A percentile compares a stretch with the other conserved stretches of the same genome.
These are phyloP conservation scores for Erodium texanum DNA, from an alignment of 441 rosid genomes.

Conservation along the genomic window DNA sequence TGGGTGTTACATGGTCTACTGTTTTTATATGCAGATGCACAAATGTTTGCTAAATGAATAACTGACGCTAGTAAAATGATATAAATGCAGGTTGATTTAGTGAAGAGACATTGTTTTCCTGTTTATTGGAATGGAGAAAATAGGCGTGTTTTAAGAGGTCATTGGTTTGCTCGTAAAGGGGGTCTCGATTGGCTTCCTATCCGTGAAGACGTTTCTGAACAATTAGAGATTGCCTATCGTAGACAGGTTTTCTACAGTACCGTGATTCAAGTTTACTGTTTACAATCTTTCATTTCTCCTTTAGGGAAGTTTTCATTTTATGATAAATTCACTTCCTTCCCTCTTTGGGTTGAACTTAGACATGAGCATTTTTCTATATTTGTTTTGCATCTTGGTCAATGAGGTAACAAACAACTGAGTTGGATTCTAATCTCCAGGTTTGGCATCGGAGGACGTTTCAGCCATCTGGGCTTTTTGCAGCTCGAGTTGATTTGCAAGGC, in stretches of 20 bases:
- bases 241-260: slow-evolving; percentile 42
- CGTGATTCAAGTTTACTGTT: slow-evolving; percentile 1
- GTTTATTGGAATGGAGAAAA: slow-evolving; percentile 98
- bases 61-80: slow-evolving; percentile 1
- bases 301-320: not conserved
- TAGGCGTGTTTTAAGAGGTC: slow-evolving; percentile 93
- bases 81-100: slow-evolving; percentile 73
- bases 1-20: not conserved
- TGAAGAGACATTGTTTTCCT: slow-evolving; percentile 78
- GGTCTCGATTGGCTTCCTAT: slow-evolving; percentile 83
- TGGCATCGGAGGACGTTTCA: slow-evolving; percentile 96
- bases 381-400: not conserved
- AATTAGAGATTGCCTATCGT: slow-evolving; percentile 79
- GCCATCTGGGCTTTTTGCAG: slow-evolving; percentile 94
- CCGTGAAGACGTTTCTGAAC: slow-evolving; percentile 91
- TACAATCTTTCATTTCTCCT: not conserved
- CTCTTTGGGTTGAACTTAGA: slow-evolving; percentile 8
- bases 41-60: not conserved
- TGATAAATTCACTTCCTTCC: slow-evolving; percentile 4
- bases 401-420: slow-evolving; percentile 12
- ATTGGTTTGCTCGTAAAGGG: slow-evolving; percentile 94
- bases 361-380: slow-evolving; percentile 1
- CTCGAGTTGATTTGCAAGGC: slow-evolving; percentile 91
- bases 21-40: not conserved
- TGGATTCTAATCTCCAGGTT: slow-evolving; percentile 43